phyloP scores from a whole-genome alignment of 2,329 filamentous ascomycete species.

The Penicillium sp. region DNA sequence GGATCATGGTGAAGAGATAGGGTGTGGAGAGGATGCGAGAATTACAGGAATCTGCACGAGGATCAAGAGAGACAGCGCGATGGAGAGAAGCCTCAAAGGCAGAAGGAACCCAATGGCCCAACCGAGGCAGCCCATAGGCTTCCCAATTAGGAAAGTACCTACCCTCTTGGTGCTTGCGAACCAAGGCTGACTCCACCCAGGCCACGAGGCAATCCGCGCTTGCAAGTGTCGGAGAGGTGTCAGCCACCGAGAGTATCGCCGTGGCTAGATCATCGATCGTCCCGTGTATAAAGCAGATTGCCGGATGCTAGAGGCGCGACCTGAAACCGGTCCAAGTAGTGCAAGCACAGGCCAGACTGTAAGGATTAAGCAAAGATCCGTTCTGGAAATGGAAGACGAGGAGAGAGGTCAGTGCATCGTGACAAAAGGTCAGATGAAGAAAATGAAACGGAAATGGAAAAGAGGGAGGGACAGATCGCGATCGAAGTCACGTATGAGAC shows the following conservation, averaged over 20 bases:
- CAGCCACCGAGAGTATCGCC: too few relatives aligned
- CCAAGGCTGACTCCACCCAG: constrained; percentile 7
- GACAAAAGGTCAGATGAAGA: too few relatives aligned
- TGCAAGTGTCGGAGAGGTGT: too few relatives aligned
- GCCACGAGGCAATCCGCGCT: background rate
- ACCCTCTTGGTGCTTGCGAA: constrained; percentile 1
- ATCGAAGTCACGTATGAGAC: too few relatives aligned
- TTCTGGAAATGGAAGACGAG: background rate
- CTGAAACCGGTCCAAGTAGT: background rate
- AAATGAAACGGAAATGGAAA: too few relatives aligned
- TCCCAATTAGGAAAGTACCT: constrained; percentile 11
- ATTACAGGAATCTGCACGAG: background rate
- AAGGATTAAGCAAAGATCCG: constrained; percentile 1
- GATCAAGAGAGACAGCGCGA: constrained; percentile 1
- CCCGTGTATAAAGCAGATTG: too few relatives aligned
- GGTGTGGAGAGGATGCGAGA: background rate
- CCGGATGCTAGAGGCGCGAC: background rate
- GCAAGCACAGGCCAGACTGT: background rate
- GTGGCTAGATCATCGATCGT: too few relatives aligned
- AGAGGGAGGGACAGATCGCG: too few relatives aligned
- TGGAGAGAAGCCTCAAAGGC: background rate
- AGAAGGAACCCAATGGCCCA: background rate
- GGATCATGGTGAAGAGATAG: background rate
- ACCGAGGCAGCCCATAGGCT: background rate
- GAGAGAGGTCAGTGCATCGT: constrained; percentile 1